Evolutionary conservation across 345 rosid genomes (phyloP).

Genomic region (Ailanthus altissimus): DNA sequence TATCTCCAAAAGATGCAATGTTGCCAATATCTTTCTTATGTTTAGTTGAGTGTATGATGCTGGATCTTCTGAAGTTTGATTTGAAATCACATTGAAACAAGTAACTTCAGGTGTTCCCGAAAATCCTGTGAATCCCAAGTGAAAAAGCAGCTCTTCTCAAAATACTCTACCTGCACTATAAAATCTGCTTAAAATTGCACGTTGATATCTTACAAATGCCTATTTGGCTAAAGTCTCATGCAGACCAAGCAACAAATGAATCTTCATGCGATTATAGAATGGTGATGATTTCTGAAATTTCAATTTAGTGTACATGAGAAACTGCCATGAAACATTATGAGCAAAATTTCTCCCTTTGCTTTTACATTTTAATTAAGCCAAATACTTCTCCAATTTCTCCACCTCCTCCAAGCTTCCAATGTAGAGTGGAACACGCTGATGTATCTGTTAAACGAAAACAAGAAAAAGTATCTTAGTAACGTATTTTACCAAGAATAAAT

Average conservation of each 20-base stretch:
- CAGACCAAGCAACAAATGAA: constrained; percentile 1
- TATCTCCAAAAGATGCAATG: not conserved
- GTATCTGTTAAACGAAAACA: constrained; percentile 49
- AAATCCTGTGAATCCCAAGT: not conserved
- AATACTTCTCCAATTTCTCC: constrained; percentile 87
- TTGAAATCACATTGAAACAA: too few species aligned
- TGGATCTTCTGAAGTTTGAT: not conserved
- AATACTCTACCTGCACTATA: not conserved
- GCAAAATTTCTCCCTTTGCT: constrained; percentile 24
- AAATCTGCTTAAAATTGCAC: not conserved
- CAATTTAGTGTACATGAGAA: constrained; percentile 12
- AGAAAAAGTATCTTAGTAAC: not conserved
- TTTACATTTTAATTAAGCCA: constrained; percentile 55
- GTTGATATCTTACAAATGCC: not conserved
- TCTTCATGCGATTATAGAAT: not conserved
- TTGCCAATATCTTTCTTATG: not conserved
- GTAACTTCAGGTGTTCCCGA: not conserved
- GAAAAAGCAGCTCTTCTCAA: not conserved
- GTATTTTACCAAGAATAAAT: not conserved
- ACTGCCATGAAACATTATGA: constrained; percentile 14
- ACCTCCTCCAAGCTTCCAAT: constrained; percentile 91
- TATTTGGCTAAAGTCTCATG: not conserved
- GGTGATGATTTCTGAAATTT: not conserved
- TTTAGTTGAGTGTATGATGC: not conserved
- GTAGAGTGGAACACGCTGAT: constrained; percentile 88